These are phyloP conservation scores for Calonectria leucothoes DNA, from an alignment of 2,329 filamentous ascomycete genomes.

Conservation along the genomic window DNA sequence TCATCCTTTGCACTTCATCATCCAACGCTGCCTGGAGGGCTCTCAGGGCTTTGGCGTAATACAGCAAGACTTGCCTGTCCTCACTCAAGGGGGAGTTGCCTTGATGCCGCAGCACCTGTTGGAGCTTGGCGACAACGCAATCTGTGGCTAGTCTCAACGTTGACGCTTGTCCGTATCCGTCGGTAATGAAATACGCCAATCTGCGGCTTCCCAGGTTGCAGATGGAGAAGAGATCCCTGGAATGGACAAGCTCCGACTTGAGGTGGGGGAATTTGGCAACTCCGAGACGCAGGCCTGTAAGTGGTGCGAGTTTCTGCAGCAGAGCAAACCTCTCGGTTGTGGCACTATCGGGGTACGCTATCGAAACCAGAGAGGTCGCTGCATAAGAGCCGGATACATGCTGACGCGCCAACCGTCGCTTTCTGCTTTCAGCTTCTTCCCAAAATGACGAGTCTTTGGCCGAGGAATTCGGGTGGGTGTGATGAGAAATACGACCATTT, in stretches of 20 bases:
- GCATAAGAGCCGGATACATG: not conserved
- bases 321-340: not conserved
- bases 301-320: slow-evolving; percentile 13
- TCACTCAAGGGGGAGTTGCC: not conserved
- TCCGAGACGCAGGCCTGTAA: slow-evolving; percentile 18
- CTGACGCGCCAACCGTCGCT: not conserved
- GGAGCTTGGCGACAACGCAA: slow-evolving; percentile 19
- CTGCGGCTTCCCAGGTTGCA: slow-evolving; percentile 11
- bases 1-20: slow-evolving; percentile 19
- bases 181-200: slow-evolving; percentile 12
- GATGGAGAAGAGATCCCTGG: not conserved
- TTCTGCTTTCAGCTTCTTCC: not conserved
- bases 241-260: not conserved
- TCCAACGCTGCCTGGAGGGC: slow-evolving; percentile 18
- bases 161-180: slow-evolving; percentile 6
- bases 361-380: not conserved
- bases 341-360: not conserved
- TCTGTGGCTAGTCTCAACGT: slow-evolving; percentile 12
- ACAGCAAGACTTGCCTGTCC: not conserved
- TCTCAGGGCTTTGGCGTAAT: slow-evolving; percentile 15
- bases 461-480: not conserved
- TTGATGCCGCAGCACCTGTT: not conserved
- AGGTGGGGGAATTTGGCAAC: slow-evolving; percentile 5
- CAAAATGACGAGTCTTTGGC: not conserved
- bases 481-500: not conserved